phyloP scores from a whole-genome alignment of 1,284 basidiomycete species.

The Leccinum insigne region DNA sequence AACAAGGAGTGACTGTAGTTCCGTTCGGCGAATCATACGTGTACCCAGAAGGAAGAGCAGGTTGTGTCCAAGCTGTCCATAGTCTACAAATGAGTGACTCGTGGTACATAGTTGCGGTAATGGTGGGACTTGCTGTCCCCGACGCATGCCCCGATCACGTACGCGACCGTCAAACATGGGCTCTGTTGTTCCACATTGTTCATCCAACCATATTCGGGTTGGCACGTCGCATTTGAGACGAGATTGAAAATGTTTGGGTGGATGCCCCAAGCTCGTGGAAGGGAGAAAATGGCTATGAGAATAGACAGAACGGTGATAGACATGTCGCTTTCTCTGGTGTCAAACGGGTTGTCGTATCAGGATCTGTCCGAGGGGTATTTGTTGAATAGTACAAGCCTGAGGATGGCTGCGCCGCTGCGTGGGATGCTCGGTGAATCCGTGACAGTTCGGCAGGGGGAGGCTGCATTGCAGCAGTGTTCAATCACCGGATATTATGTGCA shows the following conservation, averaged over 20 bases:
- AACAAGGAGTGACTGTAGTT: slow-evolving; percentile 24
- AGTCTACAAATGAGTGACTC: not conserved
- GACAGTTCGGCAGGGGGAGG: not conserved
- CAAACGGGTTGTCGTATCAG: not conserved
- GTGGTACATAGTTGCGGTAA: not conserved
- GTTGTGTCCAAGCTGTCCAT: slow-evolving; percentile 23
- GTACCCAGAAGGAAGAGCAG: slow-evolving; percentile 14
- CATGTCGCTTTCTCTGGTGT: slow-evolving; percentile 8
- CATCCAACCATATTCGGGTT: slow-evolving; percentile 25
- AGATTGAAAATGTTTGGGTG: slow-evolving; percentile 10
- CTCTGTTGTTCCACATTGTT: slow-evolving; percentile 13
- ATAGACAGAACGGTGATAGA: not conserved
- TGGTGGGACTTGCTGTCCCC: slow-evolving; percentile 23
- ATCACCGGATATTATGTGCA: not conserved
- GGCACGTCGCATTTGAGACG: slow-evolving; percentile 19
- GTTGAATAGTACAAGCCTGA: not conserved
- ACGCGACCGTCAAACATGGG: slow-evolving; percentile 28
- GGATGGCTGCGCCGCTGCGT: not conserved
- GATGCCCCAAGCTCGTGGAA: slow-evolving; percentile 6
- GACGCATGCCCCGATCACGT: slow-evolving; percentile 28
- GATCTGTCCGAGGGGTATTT: not conserved
- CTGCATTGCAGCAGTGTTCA: not conserved
- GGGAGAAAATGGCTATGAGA: slow-evolving; percentile 1
- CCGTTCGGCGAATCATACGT: slow-evolving; percentile 22
- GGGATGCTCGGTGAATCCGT: not conserved